phyloP scores from a whole-genome alignment of 2,329 filamentous ascomycete species.

The Pestalotiopsis sp. region DNA sequence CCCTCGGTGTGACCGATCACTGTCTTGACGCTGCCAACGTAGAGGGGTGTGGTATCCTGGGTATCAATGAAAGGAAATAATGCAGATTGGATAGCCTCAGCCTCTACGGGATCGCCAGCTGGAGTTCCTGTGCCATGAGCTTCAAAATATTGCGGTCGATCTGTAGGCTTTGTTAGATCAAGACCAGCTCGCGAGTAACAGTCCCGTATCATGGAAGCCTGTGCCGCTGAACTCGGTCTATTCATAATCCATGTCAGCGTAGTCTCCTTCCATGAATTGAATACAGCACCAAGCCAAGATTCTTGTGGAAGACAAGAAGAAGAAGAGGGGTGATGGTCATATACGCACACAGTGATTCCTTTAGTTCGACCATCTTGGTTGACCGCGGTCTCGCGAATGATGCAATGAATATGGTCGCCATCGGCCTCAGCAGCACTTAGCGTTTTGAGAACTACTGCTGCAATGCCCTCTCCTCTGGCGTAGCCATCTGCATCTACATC shows the following conservation, averaged over 20 bases:
- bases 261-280: too few species aligned
- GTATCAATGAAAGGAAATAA: neutral
- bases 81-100: constrained; percentile 19
- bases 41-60: neutral
- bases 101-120: constrained; percentile 24
- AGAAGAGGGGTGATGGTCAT: neutral
- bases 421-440: constrained; percentile 44
- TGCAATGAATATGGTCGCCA: constrained; percentile 39
- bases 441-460: constrained; percentile 44
- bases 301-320: too few species aligned
- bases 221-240: constrained; percentile 35
- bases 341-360: constrained; percentile 39
- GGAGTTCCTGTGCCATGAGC: constrained; percentile 23
- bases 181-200: constrained; percentile 32
- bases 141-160: constrained; percentile 25
- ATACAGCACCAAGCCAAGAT: too few species aligned
- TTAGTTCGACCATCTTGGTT: constrained; percentile 37
- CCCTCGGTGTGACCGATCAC: constrained; percentile 16
- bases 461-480: constrained; percentile 48
- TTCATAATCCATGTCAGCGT: too few species aligned
- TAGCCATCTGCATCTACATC: constrained; percentile 50
- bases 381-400: constrained; percentile 31
- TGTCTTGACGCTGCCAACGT: constrained; percentile 13
- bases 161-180: constrained; percentile 9
- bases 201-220: constrained; percentile 29